These are phyloP conservation scores for Solanum rostratum DNA, from an alignment of 257 asterid genomes.

Conservation along the genomic window DNA sequence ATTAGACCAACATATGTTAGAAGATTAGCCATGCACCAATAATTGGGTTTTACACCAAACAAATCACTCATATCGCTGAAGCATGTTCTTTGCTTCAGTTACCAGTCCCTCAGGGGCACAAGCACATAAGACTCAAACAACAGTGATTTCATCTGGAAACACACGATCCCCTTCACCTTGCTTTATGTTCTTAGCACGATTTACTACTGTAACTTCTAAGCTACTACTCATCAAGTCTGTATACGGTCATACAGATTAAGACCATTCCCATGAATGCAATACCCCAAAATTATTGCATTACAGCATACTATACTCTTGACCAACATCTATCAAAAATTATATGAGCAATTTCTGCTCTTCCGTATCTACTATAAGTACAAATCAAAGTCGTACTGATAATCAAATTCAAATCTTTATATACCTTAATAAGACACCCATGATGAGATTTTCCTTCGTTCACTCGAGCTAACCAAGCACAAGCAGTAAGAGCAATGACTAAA, in stretches of 20 bases:
- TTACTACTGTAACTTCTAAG: neutral
- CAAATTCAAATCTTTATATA: conserved; percentile 18
- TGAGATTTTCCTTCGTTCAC: conserved; percentile 59
- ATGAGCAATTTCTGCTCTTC: conserved; percentile 20
- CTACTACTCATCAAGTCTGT: conserved; percentile 24
- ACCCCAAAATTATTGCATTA: neutral
- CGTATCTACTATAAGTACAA: conserved; percentile 40
- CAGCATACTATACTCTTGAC: conserved; percentile 28
- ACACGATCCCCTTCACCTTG: neutral
- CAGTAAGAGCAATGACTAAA: conserved; percentile 36
- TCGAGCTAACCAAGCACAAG: conserved; percentile 61
- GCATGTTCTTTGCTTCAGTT: conserved; percentile 29
- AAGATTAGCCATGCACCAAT: conserved; percentile 71
- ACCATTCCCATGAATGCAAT: conserved; percentile 9
- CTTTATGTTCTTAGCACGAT: neutral
- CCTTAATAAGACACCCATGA: conserved; percentile 40
- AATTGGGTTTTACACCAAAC: conserved; percentile 32
- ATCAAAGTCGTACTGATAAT: conserved; percentile 34
- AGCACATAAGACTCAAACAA: conserved; percentile 58
- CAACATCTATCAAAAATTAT: conserved; percentile 38
- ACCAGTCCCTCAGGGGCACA: conserved; percentile 45
- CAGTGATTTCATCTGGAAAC: conserved; percentile 53
- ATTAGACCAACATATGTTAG: conserved; percentile 38
- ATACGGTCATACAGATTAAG: conserved; percentile 28
- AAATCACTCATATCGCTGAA: conserved; percentile 35